Base-by-base conservation (phyloP, 2,329 filamentous ascomycete species). In the Pseudogymnoascus sp. region DNA sequence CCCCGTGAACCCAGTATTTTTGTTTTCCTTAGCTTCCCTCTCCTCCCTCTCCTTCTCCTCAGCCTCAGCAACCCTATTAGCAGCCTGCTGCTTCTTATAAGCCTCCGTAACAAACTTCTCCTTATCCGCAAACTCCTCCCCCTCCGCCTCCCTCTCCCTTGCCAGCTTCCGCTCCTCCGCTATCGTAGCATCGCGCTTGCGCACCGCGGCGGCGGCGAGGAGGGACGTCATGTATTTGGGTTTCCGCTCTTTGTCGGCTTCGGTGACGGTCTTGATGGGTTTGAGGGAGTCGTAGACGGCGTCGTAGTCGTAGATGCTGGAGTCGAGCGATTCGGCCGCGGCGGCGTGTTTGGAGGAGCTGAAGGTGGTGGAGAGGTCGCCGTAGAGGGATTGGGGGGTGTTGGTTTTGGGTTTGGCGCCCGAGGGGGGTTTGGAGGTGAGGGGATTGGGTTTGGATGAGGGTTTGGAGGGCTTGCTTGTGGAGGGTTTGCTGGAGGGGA, bases 91-190 rank as follows among this genome's bases (percentile, higher is more conserved):
- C 71, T 83, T 81, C 77, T 89, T 91, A 74, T 95, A 96, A 37
- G 90, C 90, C 64, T 86, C 87, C 0, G 90, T 95, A 36, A 95
- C 91, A 69, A 95, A 95, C 75, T 88, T 90, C 73, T 95, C 91
- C 77, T 93, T 95, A 70, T 88, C 90, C 0, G 83, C 88, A 70
- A 86, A 95, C 71, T 89, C 88, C 36, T 93, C 90, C 16, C 90
- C 90, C 73, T 95, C 91, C 0, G 85, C 87, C 70, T 90, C 90
- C 54, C 90, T 82, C 73, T 95, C 90, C 23, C 86, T 82, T 69
- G 89, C 86, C 69, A 95, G 81, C 74, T 89, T 84, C 76, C 91
- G 91, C 76, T 95, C 90, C 71, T 90, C 87, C 2, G 90, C 90
- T 29, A 92, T 86, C 60, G 89, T 80, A 57, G 88, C 84, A 73